phyloP scores from a whole-genome alignment of 1,284 basidiomycete species.

The Ceratobasidium sp. region DNA sequence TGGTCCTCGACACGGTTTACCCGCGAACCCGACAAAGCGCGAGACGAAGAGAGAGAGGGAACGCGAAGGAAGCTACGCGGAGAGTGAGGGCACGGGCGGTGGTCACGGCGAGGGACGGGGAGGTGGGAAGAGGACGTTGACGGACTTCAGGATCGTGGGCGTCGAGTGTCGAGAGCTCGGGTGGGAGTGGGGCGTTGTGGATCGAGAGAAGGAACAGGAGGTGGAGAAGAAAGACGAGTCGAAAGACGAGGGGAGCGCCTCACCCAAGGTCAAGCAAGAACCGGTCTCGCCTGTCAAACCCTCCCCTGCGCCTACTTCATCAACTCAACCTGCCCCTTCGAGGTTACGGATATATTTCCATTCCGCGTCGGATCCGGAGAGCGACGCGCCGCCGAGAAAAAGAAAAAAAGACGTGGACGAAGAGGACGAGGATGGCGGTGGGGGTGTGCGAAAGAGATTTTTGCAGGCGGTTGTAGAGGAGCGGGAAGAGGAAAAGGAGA shows the following conservation, averaged over 20 bases:
- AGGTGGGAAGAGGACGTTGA: conserved; percentile 79
- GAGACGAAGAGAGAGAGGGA: conserved; percentile 49
- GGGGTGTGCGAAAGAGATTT: conserved; percentile 32
- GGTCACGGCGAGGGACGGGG: conserved; percentile 43
- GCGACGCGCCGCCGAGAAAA: conserved; percentile 51
- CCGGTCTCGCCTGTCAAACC: conserved; percentile 1
- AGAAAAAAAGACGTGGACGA: too few species aligned
- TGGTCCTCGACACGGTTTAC: conserved; percentile 43
- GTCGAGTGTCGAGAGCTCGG: conserved; percentile 52
- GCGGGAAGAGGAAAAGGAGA: conserved; percentile 42
- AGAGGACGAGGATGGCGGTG: conserved; percentile 44
- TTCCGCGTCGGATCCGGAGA: conserved; percentile 52
- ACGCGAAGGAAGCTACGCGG: conserved; percentile 48
- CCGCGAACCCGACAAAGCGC: conserved; percentile 52
- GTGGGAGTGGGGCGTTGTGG: conserved; percentile 74
- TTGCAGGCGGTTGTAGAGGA: conserved; percentile 33
- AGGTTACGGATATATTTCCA: conserved; percentile 54
- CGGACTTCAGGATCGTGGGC: conserved; percentile 95
- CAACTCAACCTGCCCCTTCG: conserved; percentile 47
- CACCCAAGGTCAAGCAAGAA: conserved; percentile 45
- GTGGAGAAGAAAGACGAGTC: conserved; percentile 52
- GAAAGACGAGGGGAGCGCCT: conserved; percentile 48
- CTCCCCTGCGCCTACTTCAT: background rate
- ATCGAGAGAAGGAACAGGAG: conserved; percentile 42
- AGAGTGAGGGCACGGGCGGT: conserved; percentile 48